A percentile compares a stretch with the other conserved stretches of the same genome.
Conservation (phyloP, 2,329 filamentous ascomycete genomes). For the Massarina eburnea region DNA sequence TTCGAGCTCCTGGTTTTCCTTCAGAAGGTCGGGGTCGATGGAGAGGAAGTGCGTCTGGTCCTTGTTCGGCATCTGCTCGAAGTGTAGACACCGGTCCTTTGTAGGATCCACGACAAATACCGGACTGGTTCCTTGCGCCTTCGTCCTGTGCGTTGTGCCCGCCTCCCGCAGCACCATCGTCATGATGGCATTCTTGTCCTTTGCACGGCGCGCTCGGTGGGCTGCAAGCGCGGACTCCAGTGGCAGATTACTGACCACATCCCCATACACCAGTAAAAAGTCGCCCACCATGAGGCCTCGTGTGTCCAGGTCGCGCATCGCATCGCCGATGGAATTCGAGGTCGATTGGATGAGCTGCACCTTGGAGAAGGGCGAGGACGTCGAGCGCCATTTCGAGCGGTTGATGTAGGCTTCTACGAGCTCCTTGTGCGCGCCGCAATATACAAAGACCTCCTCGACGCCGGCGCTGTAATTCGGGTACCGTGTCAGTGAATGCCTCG, state of each 20-base stretch:
- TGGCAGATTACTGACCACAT: constrained; percentile 85
- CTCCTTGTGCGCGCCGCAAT: constrained; percentile 84
- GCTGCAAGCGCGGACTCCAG: constrained; percentile 77
- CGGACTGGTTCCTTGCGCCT: constrained; percentile 72
- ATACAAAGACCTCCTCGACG: constrained; percentile 91
- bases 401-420: constrained; percentile 84
- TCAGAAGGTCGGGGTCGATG: constrained; percentile 78
- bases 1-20: constrained; percentile 73
- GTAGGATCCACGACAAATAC: constrained; percentile 84
- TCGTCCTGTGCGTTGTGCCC: constrained; percentile 73
- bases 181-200: constrained; percentile 96
- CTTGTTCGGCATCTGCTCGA: constrained; percentile 81
- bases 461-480: no score
- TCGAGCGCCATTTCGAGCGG: constrained; percentile 70
- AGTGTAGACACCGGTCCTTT: constrained; percentile 83
- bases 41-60: constrained; percentile 66
- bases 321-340: constrained; percentile 86
- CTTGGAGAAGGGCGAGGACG: constrained; percentile 75
- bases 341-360: constrained; percentile 86
- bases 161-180: constrained; percentile 86
- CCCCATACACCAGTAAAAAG: constrained; percentile 89
- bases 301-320: constrained; percentile 89
- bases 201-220: constrained; percentile 77
- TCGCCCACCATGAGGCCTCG: constrained; percentile 83
- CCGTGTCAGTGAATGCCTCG: no score